Percentiles rank a stretch among this genome's conserved stretches.
These are phyloP conservation scores for Rhynchosporium graminicola DNA, from an alignment of 2,329 filamentous ascomycete species.

Conservation along the genomic window DNA sequence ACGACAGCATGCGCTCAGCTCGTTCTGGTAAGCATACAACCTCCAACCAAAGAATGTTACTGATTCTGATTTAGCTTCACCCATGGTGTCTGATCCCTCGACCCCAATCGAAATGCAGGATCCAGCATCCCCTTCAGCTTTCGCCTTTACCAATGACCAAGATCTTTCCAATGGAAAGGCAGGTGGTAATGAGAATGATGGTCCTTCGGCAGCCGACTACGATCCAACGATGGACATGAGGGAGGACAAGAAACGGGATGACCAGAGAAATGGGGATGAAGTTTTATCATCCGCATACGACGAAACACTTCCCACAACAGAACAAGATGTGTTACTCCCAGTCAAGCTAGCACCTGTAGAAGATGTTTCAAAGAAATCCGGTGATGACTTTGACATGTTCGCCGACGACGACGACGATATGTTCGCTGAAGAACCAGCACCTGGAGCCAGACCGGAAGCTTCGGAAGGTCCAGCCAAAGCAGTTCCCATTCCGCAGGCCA, in stretches of 20 bases:
- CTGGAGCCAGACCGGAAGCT: conserved; percentile 42
- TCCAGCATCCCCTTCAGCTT: conserved; percentile 44
- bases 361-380: conserved; percentile 46
- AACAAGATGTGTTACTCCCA: conserved; percentile 52
- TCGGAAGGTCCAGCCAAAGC: conserved; percentile 50
- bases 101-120: conserved; percentile 37
- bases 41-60: background rate
- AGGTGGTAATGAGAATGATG: conserved; percentile 58
- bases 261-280: conserved; percentile 61
- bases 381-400: conserved; percentile 84
- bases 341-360: conserved; percentile 40
- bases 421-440: conserved; percentile 55
- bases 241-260: conserved; percentile 74
- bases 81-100: conserved; percentile 41
- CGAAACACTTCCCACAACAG: conserved; percentile 55
- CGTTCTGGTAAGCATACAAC: conserved; percentile 42
- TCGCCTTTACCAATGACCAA: conserved; percentile 66
- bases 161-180: conserved; percentile 65
- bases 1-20: conserved; percentile 32
- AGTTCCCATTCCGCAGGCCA: conserved; percentile 46
- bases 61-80: conserved; percentile 34
- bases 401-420: conserved; percentile 74
- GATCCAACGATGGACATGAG: conserved; percentile 87
- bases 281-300: conserved; percentile 57
- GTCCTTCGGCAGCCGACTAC: conserved; percentile 89